These are phyloP conservation scores for Dryas alaskensis DNA, from an alignment of 306 rosid species.

Conservation along the genomic window DNA sequence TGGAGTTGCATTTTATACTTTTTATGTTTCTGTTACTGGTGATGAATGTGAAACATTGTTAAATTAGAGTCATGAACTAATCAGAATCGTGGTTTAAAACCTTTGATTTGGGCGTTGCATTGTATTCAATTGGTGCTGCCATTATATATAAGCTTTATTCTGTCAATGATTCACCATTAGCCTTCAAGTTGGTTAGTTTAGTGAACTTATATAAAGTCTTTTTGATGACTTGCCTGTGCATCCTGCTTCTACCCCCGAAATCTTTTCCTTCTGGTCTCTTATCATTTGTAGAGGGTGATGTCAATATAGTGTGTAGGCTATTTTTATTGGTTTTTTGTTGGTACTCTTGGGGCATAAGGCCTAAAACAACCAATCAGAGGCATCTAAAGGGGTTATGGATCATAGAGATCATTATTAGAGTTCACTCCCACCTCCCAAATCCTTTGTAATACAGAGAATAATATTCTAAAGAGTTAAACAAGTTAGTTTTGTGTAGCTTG, in stretches of 20 bases:
- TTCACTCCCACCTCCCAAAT: too few species aligned
- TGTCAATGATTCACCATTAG: neutral
- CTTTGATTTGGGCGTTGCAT: constrained; percentile 22
- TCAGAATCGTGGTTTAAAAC: neutral
- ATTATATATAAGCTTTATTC: neutral
- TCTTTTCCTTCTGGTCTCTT: neutral
- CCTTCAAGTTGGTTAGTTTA: neutral
- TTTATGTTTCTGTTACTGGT: neutral
- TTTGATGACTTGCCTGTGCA: neutral
- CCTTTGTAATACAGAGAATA: too few species aligned
- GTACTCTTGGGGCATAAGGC: too few species aligned
- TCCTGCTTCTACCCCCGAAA: neutral
- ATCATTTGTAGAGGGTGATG: neutral
- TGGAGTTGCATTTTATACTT: constrained; percentile 7
- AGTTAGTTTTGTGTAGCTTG: neutral
- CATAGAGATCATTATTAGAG: too few species aligned
- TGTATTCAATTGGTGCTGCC: constrained; percentile 17
- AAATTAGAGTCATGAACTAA: constrained; percentile 4
- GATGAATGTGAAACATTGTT: constrained; percentile 6
- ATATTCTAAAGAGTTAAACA: too few species aligned
- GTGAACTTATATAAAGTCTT: neutral
- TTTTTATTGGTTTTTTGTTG: too few species aligned
- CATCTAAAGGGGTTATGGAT: too few species aligned
- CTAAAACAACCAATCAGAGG: too few species aligned
- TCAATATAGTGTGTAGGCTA: neutral